phyloP scores from a whole-genome alignment of 352 stramenopile species.

The Globisporangium lucens region DNA sequence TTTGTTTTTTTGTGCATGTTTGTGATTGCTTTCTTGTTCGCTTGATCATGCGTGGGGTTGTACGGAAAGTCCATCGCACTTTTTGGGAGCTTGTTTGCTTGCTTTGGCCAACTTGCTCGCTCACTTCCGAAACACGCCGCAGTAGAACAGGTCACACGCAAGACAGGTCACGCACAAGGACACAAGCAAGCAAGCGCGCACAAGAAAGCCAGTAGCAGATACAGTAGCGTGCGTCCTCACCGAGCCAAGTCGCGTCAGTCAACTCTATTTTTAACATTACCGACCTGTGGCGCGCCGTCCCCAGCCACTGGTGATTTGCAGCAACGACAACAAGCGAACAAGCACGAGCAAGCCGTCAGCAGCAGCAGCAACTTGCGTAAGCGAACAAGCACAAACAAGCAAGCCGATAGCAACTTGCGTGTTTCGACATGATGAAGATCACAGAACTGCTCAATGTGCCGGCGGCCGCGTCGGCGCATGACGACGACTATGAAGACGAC shows the following conservation, averaged over 20 bases:
- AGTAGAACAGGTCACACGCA: background rate
- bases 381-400: background rate
- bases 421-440: constrained; percentile 29
- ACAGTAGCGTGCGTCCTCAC: background rate
- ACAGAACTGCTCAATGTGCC: constrained; percentile 32
- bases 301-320: background rate
- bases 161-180: background rate
- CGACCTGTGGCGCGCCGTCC: too few relatives aligned
- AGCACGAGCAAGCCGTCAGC: too few relatives aligned
- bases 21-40: background rate
- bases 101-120: background rate
- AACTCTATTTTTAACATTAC: background rate
- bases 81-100: background rate
- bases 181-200: background rate
- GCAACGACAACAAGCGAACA: background rate
- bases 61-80: background rate
- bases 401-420: background rate
- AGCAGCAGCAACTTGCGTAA: background rate
- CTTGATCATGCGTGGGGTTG: background rate
- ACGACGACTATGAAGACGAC: background rate
- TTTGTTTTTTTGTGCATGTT: background rate
- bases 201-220: background rate
- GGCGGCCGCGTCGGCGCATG: background rate
- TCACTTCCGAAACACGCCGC: constrained; percentile 1
- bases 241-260: too few relatives aligned